phyloP scores from a whole-genome alignment of 257 asterid genomes.

The Cruciata laevipes region DNA sequence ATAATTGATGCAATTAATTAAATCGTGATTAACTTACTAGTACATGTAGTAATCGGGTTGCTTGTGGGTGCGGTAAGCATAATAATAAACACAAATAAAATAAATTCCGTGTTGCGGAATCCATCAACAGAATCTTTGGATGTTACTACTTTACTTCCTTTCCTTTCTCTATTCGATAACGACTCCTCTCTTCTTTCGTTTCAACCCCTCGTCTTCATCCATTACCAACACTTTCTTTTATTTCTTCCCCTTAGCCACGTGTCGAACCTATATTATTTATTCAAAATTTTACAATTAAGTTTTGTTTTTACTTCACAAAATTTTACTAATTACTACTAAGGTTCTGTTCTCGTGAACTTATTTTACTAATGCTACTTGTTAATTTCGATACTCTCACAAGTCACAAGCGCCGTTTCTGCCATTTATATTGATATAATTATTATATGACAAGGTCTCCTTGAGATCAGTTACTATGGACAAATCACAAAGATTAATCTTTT shows the following conservation, averaged over 20 bases:
- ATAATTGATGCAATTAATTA: not conserved
- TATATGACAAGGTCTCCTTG: too few relatives aligned
- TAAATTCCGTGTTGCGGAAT: slow-evolving; percentile 6
- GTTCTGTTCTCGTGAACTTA: too few relatives aligned
- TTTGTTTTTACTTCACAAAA: too few relatives aligned
- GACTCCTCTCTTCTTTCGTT: slow-evolving; percentile 1
- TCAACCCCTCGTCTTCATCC: slow-evolving; percentile 2
- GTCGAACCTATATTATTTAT: not conserved
- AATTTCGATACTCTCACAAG: too few relatives aligned
- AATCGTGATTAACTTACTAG: too few relatives aligned
- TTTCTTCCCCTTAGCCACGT: not conserved
- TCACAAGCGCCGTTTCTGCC: too few relatives aligned
- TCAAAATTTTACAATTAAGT: too few relatives aligned
- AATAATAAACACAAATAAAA: not conserved
- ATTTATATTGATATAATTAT: too few relatives aligned
- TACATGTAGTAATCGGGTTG: slow-evolving; percentile 1
- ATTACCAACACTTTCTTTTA: not conserved
- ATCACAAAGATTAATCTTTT: too few relatives aligned
- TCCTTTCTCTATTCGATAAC: slow-evolving; percentile 5
- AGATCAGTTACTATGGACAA: too few relatives aligned
- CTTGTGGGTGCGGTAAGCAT: slow-evolving; percentile 19
- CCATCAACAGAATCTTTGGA: slow-evolving; percentile 22
- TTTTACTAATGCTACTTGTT: too few relatives aligned
- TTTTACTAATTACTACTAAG: too few relatives aligned
- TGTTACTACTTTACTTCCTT: slow-evolving; percentile 12